Conservation (phyloP, 2,329 filamentous ascomycete genomes). For the Plectosphaerella cucumerina region DNA sequence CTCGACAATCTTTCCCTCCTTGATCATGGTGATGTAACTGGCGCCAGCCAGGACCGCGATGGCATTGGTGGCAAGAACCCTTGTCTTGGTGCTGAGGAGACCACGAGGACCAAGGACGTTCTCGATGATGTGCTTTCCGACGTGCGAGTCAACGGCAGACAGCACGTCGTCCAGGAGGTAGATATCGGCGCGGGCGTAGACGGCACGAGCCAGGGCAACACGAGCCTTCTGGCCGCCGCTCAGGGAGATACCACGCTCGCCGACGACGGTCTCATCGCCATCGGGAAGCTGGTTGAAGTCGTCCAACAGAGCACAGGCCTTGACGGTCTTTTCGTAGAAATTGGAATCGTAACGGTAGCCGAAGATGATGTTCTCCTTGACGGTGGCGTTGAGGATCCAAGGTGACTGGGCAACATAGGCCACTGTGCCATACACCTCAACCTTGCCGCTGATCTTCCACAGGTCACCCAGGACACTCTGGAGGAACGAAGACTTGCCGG, state of each 20-base stretch:
- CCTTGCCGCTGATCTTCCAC: constrained; percentile 82
- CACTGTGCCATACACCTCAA: constrained; percentile 74
- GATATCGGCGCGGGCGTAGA: constrained; percentile 94
- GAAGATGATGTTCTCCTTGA: constrained; percentile 96
- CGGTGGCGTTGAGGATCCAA: constrained; percentile 97
- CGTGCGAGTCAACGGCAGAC: constrained; percentile 97
- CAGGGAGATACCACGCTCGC: constrained; percentile 92
- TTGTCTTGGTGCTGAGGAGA: constrained; percentile 78
- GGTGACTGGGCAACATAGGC: constrained; percentile 91
- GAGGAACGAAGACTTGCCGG: constrained; percentile 90
- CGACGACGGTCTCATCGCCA: constrained; percentile 93
- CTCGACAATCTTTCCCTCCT: constrained; percentile 79
- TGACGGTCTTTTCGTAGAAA: constrained; percentile 91
- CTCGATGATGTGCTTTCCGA: constrained; percentile 91
- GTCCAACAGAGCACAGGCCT: constrained; percentile 84
- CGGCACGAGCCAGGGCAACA: constrained; percentile 84
- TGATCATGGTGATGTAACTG: constrained; percentile 81
- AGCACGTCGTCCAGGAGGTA: constrained; percentile 93
- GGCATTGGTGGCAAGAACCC: constrained; percentile 90
- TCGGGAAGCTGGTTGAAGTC: constrained; percentile 92
- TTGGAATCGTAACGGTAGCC: constrained; percentile 89
- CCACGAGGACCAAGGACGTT: constrained; percentile 86
- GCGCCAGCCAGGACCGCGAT: constrained; percentile 87
- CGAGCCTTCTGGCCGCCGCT: constrained; percentile 96
- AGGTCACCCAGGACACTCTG: constrained; percentile 86